Conservation (phyloP, 2,329 filamentous ascomycete genomes). For the Penicillium sp. region DNA sequence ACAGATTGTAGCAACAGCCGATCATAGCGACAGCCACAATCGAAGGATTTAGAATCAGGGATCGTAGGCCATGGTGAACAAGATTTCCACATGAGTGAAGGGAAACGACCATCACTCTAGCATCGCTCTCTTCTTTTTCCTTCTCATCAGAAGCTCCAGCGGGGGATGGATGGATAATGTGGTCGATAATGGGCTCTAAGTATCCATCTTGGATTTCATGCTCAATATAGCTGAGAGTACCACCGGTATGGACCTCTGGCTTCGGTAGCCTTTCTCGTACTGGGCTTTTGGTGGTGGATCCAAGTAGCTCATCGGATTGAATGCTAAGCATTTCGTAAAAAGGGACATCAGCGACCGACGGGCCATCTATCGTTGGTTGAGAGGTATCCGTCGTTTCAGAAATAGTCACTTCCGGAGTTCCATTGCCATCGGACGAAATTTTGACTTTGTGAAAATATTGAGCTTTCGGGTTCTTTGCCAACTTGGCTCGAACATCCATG, state of each 20-base stretch:
- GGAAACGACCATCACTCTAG: slow-evolving; percentile 78
- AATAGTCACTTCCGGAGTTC: slow-evolving; percentile 3
- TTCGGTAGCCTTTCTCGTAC: slow-evolving; percentile 10
- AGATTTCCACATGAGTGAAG: slow-evolving; percentile 97
- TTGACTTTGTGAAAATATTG: slow-evolving; percentile 81
- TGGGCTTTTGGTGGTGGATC: neutral
- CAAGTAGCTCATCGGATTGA: slow-evolving; percentile 28
- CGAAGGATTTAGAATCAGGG: slow-evolving; percentile 76
- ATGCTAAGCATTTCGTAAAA: slow-evolving; percentile 36
- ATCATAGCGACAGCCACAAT: slow-evolving; percentile 90
- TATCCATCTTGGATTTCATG: slow-evolving; percentile 44
- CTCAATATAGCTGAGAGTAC: slow-evolving; percentile 43
- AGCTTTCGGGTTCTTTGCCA: slow-evolving; percentile 71
- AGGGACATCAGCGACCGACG: slow-evolving; percentile 17
- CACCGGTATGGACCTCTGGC: slow-evolving; percentile 21
- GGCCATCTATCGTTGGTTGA: slow-evolving; percentile 5
- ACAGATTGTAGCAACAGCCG: slow-evolving; percentile 95
- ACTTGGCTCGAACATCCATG: slow-evolving; percentile 76
- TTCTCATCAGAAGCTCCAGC: neutral
- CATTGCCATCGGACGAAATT: slow-evolving; percentile 28
- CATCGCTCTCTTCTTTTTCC: slow-evolving; percentile 16
- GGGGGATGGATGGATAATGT: slow-evolving; percentile 28
- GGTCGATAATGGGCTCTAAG: slow-evolving; percentile 37
- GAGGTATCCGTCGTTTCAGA: slow-evolving; percentile 7
- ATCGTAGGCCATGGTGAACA: slow-evolving; percentile 86